These are phyloP conservation scores for Dactylella cylindrospora DNA, from an alignment of 2,329 filamentous ascomycete genomes.

Conservation along the genomic window DNA sequence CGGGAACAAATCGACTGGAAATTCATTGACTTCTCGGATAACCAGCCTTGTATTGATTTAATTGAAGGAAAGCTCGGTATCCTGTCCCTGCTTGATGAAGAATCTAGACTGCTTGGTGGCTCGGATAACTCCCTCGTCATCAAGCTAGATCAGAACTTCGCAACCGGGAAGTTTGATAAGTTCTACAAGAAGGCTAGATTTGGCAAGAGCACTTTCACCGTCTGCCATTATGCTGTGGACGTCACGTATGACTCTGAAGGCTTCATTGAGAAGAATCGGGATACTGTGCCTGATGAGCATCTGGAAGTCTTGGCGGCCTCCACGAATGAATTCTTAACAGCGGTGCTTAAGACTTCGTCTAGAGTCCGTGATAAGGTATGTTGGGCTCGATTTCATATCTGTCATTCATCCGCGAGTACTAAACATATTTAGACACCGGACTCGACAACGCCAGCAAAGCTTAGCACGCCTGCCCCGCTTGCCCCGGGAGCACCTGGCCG, in stretches of 20 bases:
- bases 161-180: conserved; percentile 86
- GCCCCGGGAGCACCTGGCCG: conserved; percentile 75
- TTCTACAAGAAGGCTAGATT: conserved; percentile 95
- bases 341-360: conserved; percentile 81
- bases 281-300: conserved; percentile 97
- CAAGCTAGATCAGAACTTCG: conserved; percentile 93
- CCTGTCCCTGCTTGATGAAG: conserved; percentile 87
- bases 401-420: conserved; percentile 49
- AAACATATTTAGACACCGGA: conserved; percentile 5
- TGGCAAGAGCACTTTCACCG: conserved; percentile 94
- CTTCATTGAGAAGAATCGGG: conserved; percentile 99
- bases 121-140: conserved; percentile 95
- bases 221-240: conserved; percentile 96
- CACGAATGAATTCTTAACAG: conserved; percentile 77
- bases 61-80: conserved; percentile 97
- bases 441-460: conserved; percentile 21
- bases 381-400: too few species aligned
- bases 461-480: conserved; percentile 62
- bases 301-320: conserved; percentile 87
- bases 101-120: conserved; percentile 94
- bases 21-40: conserved; percentile 99
- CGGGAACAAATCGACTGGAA: conserved; percentile 98
- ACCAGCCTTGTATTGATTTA: conserved; percentile 96
- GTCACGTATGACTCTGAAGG: conserved; percentile 98
- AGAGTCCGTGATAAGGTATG: conserved; percentile 79